phyloP scores from a whole-genome alignment of 73 alveolate species.

The Tetrahymena elliotti region DNA sequence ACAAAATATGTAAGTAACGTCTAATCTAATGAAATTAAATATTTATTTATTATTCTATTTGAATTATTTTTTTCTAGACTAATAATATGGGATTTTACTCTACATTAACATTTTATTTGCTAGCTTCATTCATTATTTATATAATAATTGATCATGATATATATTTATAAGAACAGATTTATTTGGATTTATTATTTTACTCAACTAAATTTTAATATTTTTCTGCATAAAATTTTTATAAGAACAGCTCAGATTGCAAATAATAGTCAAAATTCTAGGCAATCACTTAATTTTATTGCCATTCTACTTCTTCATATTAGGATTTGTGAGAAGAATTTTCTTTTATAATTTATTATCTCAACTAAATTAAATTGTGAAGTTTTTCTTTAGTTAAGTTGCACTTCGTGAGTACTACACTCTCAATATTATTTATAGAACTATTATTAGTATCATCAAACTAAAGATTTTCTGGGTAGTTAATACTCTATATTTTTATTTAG shows the following conservation, averaged over 20 bases:
- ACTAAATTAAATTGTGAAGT: too few species aligned
- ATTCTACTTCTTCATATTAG: not conserved
- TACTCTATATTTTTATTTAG: not conserved
- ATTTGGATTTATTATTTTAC: too few species aligned
- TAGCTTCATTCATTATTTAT: too few species aligned
- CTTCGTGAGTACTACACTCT: not conserved
- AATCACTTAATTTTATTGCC: not conserved
- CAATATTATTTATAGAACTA: not conserved
- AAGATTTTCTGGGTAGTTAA: not conserved
- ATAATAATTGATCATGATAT: too few species aligned
- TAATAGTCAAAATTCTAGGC: not conserved
- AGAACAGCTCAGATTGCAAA: not conserved
- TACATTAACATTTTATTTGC: too few species aligned
- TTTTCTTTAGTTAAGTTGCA: not conserved
- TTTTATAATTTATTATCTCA: not conserved
- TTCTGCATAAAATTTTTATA: not conserved
- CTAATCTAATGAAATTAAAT: too few species aligned
- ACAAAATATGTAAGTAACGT: too few species aligned
- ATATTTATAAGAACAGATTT: not conserved
- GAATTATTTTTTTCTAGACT: too few species aligned
- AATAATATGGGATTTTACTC: too few species aligned
- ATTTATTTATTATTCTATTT: too few species aligned
- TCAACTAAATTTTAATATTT: too few species aligned
- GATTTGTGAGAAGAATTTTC: not conserved
- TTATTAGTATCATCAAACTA: too few species aligned